Evolutionary conservation across 176 grass and related monocot species (phyloP).

Genomic region (Avena atlantica): DNA sequence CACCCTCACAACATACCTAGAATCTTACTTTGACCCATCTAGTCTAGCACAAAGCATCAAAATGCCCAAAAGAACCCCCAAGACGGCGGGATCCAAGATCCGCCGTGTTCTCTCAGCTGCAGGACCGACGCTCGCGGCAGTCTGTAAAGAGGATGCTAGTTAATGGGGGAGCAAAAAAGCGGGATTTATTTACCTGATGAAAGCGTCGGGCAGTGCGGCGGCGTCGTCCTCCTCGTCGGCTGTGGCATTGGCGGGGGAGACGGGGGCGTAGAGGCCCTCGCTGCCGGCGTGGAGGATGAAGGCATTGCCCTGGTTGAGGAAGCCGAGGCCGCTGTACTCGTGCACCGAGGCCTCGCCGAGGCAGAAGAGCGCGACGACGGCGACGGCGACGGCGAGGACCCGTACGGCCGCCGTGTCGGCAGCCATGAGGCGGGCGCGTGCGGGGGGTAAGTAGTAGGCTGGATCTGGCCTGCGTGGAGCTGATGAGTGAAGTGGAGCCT

Average conservation of each 20-base stretch:
- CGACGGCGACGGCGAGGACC: constrained; percentile 32
- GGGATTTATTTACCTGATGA: constrained; percentile 75
- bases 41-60: neutral
- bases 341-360: constrained; percentile 82
- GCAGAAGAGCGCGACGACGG: constrained; percentile 24
- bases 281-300: constrained; percentile 93
- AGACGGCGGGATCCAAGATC: constrained; percentile 39
- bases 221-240: constrained; percentile 41
- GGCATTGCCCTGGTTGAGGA: constrained; percentile 86
- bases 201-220: constrained; percentile 55
- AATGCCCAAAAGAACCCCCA: neutral
- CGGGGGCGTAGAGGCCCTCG: constrained; percentile 86
- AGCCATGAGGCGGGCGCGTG: constrained; percentile 38
- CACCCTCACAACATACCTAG: neutral
- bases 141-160: neutral
- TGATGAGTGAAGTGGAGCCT: constrained; percentile 31
- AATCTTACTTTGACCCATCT: neutral
- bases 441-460: constrained; percentile 15
- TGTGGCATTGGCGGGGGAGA: constrained; percentile 54
- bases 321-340: constrained; percentile 72
- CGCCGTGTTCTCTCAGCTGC: neutral
- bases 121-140: neutral
- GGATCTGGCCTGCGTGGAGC: constrained; percentile 63
- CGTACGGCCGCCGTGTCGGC: constrained; percentile 39
- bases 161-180: neutral